Conservation (phyloP, 1,139 yeast genomes). For the Pichia sp. region DNA sequence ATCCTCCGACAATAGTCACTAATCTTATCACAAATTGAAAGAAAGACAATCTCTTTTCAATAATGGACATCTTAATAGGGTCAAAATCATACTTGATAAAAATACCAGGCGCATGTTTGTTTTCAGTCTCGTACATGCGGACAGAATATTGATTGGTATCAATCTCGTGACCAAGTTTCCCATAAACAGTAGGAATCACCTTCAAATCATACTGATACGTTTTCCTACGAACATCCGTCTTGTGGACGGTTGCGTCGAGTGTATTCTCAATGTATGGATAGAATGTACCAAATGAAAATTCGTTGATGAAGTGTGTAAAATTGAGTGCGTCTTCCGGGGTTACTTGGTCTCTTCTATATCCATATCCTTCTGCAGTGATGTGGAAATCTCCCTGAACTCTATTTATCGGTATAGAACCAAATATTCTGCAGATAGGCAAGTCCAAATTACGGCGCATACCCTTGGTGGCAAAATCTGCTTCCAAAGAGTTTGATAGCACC, state of each 20-base stretch:
- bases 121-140: constrained; percentile 38
- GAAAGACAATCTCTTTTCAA: constrained; percentile 70
- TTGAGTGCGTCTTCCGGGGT: constrained; percentile 49
- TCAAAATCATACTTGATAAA: constrained; percentile 83
- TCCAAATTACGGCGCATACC: constrained; percentile 40
- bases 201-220: constrained; percentile 60
- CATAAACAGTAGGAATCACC: constrained; percentile 79
- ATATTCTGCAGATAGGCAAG: constrained; percentile 81
- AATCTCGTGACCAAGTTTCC: constrained; percentile 61
- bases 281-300: constrained; percentile 86
- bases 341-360: constrained; percentile 42
- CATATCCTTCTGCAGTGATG: constrained; percentile 70
- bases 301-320: constrained; percentile 79
- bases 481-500: constrained; percentile 54
- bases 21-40: constrained; percentile 69
- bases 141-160: constrained; percentile 87
- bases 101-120: constrained; percentile 61
- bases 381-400: constrained; percentile 82
- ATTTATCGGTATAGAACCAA: constrained; percentile 81
- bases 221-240: constrained; percentile 34
- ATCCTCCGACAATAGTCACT: constrained; percentile 74
- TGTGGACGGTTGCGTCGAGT: constrained; percentile 64
- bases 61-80: constrained; percentile 64
- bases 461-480: constrained; percentile 49
- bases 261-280: constrained; percentile 85